Evolutionary conservation across 352 stramenopile species (phyloP), one percentile per base, ranked within the genome.

Genomic region (Hyaloperonospora arabidopsidis): DNA sequence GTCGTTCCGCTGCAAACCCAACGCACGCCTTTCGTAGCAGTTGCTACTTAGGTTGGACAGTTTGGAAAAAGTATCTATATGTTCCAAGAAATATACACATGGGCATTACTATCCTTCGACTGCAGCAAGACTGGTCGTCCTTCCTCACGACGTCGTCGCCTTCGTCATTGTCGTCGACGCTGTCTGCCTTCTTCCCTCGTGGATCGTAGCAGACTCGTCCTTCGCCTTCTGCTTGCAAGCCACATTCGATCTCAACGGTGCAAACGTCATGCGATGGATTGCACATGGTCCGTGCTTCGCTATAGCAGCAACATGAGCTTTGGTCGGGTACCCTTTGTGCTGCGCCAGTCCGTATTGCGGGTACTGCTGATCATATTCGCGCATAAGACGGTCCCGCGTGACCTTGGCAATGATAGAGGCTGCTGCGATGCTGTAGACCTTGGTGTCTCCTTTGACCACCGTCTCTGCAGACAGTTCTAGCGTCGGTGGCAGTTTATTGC

Each of bases 361-460:
- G 73, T 93, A 99, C 55, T 95, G 59, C 38, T 65, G 64, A 61
- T 98, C 79, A 62, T 97, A 97, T 45, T 87, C 76, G 47, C 94
- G 66, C 96, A 99, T 99, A 38, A 99, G 60, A n/a, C 94, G 76
- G 74, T 99, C 96, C 45, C 97, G 78, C 18, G 93, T 97, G 14
- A 99, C 96, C 67, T 99, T 99, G 44, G 96, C 96, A 40, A 99
- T 86, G 56, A 99, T 96, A 32, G 87, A 98, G n/a, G 97, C 97
- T 14, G 96, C 97, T 0, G 93, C 96, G 57, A 99, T 99, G 49
- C 74, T 83, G 70, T 94, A 98, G 43, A 98, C 90, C 58, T 89
- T 95, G 19, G 68, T 75, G 72, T 99, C 96, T 35, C 97, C 97
- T 53, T 98, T 97, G 29, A 98, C 67, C 44, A 96, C 91, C 0